phyloP scores from a whole-genome alignment of 2,329 filamentous ascomycete genomes.

The Sporothrix luriei region DNA sequence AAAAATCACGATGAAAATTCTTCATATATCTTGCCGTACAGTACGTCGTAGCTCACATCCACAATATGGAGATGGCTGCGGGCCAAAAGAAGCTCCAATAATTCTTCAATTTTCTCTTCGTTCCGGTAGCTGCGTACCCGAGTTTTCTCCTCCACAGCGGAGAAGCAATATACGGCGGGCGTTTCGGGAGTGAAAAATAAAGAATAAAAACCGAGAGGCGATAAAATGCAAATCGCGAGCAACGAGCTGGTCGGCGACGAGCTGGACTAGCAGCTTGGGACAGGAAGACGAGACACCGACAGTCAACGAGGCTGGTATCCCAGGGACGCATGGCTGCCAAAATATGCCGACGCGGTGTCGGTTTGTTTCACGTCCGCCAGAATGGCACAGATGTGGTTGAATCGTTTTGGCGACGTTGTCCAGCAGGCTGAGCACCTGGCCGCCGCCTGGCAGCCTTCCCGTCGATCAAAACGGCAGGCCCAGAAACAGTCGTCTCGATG shows the following conservation, averaged over 20 bases:
- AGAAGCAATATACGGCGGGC: constrained; percentile 21
- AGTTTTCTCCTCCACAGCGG: constrained; percentile 28
- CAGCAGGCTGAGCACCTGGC: constrained; percentile 25
- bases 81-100: neutral
- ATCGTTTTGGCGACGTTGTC: neutral
- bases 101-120: constrained; percentile 20
- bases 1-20: constrained; percentile 9
- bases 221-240: neutral
- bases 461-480: neutral
- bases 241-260: constrained; percentile 19
- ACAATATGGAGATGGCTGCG: constrained; percentile 26
- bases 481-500: neutral
- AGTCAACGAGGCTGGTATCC: neutral
- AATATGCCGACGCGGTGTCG: neutral
- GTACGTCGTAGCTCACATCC: constrained; percentile 29
- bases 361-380: constrained; percentile 20
- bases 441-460: neutral
- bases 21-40: neutral
- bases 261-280: neutral
- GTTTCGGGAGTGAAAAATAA: neutral
- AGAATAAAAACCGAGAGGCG: neutral
- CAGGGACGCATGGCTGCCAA: neutral
- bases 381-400: neutral
- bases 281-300: neutral
- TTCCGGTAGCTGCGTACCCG: neutral